These are phyloP conservation scores for Trichoderma polysporum DNA, from an alignment of 2,329 filamentous ascomycete species.

Conservation along the genomic window DNA sequence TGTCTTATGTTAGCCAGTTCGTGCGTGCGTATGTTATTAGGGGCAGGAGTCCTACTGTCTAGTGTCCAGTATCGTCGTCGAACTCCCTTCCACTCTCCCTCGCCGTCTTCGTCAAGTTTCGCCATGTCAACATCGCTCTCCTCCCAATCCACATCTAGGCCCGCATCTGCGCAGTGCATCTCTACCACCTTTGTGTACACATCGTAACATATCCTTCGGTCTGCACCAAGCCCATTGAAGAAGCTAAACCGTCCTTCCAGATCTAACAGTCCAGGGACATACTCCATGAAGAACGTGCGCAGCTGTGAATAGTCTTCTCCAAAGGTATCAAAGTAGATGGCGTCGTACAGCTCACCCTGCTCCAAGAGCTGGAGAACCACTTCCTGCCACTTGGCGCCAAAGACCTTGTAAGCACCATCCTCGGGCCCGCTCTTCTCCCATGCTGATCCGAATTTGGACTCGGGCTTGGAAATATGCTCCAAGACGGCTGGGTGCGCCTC, in stretches of 20 bases:
- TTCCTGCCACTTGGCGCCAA: slow-evolving; percentile 75
- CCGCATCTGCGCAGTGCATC: slow-evolving; percentile 84
- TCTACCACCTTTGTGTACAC: slow-evolving; percentile 92
- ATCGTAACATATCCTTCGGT: slow-evolving; percentile 90
- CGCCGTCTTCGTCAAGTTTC: slow-evolving; percentile 61
- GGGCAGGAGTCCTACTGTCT: slow-evolving; percentile 53
- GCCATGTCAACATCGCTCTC: slow-evolving; percentile 70
- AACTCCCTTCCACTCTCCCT: slow-evolving; percentile 84
- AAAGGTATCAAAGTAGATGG: slow-evolving; percentile 97
- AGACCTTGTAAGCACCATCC: slow-evolving; percentile 69
- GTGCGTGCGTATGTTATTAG: slow-evolving; percentile 1
- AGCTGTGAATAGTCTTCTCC: slow-evolving; percentile 89
- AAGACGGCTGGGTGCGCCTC: slow-evolving; percentile 82
- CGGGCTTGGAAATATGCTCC: slow-evolving; percentile 54
- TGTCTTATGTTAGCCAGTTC: slow-evolving; percentile 37
- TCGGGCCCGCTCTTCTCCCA: slow-evolving; percentile 58
- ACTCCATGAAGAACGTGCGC: slow-evolving; percentile 82
- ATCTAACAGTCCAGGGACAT: slow-evolving; percentile 76
- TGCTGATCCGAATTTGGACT: slow-evolving; percentile 51
- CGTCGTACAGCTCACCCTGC: slow-evolving; percentile 71
- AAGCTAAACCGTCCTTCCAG: slow-evolving; percentile 75
- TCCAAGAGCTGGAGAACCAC: slow-evolving; percentile 67
- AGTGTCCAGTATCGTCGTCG: slow-evolving; percentile 88
- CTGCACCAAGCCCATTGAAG: slow-evolving; percentile 89
- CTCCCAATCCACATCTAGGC: slow-evolving; percentile 85